Percentiles rank a stretch among this genome's conserved stretches.
Conservation (phyloP, 306 rosid species). For the Albizia julibrissin region DNA sequence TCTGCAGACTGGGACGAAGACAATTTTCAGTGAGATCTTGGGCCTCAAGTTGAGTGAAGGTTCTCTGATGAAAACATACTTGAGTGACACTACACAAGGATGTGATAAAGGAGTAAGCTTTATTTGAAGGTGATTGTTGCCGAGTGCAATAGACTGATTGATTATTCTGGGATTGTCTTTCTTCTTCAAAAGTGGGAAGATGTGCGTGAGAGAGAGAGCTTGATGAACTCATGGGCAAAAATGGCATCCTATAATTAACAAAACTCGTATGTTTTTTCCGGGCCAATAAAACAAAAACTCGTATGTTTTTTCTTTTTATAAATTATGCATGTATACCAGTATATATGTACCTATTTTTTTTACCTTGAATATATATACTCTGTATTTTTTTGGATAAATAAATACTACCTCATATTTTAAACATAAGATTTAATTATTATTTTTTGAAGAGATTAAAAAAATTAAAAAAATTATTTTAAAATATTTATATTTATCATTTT, state of each 20-base stretch:
- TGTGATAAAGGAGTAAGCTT: conserved; percentile 13
- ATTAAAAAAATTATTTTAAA: too few relatives aligned
- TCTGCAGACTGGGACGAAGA: background rate
- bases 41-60: conserved; percentile 12
- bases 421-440: too few relatives aligned
- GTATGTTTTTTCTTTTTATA: background rate
- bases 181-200: background rate
- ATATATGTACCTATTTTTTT: too few relatives aligned
- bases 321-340: too few relatives aligned
- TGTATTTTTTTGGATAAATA: too few relatives aligned
- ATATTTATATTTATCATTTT: too few relatives aligned
- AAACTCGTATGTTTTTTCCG: background rate
- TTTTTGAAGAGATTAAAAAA: too few relatives aligned
- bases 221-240: background rate
- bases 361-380: too few relatives aligned
- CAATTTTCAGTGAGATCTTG: conserved; percentile 45
- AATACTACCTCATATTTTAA: too few relatives aligned
- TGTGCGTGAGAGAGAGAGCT: background rate
- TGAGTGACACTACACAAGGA: conserved; percentile 6
- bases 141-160: background rate
- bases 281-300: too few relatives aligned
- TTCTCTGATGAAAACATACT: conserved; percentile 40
- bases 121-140: conserved; percentile 3
- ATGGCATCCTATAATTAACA: background rate
- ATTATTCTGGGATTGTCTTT: conserved; percentile 10